Conservation (phyloP, 805 yeast species). For the Kodamaea leandrae region DNA sequence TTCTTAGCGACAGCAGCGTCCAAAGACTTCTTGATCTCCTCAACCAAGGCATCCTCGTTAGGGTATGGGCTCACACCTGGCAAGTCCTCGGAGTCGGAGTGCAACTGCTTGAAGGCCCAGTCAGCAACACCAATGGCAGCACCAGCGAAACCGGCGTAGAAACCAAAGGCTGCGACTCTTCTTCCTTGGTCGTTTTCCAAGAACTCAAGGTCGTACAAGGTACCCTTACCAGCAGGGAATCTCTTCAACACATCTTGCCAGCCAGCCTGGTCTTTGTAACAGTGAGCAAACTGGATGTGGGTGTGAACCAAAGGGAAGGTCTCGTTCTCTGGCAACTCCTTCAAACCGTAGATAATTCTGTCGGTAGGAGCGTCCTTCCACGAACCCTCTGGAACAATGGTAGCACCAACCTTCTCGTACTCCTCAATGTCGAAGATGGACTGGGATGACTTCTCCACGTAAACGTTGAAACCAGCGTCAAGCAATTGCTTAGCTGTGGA, state of each 20-base stretch:
- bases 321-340: constrained; percentile 89
- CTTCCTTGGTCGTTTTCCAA: constrained; percentile 92
- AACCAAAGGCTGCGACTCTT: constrained; percentile 99
- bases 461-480: constrained; percentile 84
- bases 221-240: constrained; percentile 90
- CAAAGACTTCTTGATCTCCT: constrained; percentile 63
- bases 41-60: constrained; percentile 70
- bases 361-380: constrained; percentile 92
- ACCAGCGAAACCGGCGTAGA: constrained; percentile 99
- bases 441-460: constrained; percentile 83
- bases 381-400: constrained; percentile 86
- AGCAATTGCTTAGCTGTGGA: constrained; percentile 77
- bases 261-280: constrained; percentile 96
- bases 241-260: constrained; percentile 90
- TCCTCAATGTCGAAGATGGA: constrained; percentile 77
- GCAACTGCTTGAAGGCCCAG: constrained; percentile 89
- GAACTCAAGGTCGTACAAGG: constrained; percentile 90
- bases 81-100: constrained; percentile 63
- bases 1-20: constrained; percentile 53
- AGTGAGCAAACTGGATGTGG: constrained; percentile 98
- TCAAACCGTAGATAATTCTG: constrained; percentile 87
- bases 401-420: constrained; percentile 78
- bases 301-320: constrained; percentile 91
- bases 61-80: constrained; percentile 81
- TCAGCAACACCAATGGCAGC: constrained; percentile 94